Conservation (phyloP, 2,329 filamentous ascomycete genomes). For the Beauveria varroae region DNA sequence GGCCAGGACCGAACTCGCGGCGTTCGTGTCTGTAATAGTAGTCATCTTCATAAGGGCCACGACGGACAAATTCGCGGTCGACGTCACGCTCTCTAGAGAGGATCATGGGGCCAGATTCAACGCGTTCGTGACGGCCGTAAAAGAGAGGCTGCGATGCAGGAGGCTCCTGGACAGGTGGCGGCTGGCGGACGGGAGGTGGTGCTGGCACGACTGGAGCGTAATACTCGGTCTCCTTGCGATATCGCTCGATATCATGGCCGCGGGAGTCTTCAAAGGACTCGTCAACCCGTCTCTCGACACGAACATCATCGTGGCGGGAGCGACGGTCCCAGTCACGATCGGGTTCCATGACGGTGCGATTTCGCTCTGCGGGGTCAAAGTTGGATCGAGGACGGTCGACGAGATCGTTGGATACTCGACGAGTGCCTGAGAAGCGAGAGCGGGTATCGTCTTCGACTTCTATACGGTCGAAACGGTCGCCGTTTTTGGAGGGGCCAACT, state of each 20-base stretch:
- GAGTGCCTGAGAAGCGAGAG: conserved; percentile 36
- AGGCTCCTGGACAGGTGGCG: conserved; percentile 48
- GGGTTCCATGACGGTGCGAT: conserved; percentile 29
- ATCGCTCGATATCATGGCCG: conserved; percentile 48
- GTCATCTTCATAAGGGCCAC: conserved; percentile 35
- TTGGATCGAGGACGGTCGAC: conserved; percentile 44
- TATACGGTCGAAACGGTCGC: conserved; percentile 34
- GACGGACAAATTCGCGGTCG: conserved; percentile 27
- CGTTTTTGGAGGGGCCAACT: conserved; percentile 30
- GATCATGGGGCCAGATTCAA: conserved; percentile 38
- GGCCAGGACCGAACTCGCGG: conserved; percentile 25
- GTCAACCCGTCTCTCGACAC: conserved; percentile 46
- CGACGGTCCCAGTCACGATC: conserved; percentile 39
- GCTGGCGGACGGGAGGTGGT: conserved; percentile 45
- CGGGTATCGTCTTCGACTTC: conserved; percentile 40
- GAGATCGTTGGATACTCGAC: conserved; percentile 29
- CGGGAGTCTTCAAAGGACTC: conserved; percentile 39
- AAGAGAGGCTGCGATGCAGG: conserved; percentile 44
- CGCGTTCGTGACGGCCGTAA: conserved; percentile 36
- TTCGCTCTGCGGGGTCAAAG: conserved; percentile 35
- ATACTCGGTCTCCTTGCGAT: conserved; percentile 56
- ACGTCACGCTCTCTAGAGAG: conserved; percentile 30
- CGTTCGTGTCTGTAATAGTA: conserved; percentile 44
- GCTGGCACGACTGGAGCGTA: conserved; percentile 45
- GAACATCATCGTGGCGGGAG: conserved; percentile 36